Base-by-base conservation (phyloP, 805 yeast genomes). In the Soucietia sequanensis region DNA sequence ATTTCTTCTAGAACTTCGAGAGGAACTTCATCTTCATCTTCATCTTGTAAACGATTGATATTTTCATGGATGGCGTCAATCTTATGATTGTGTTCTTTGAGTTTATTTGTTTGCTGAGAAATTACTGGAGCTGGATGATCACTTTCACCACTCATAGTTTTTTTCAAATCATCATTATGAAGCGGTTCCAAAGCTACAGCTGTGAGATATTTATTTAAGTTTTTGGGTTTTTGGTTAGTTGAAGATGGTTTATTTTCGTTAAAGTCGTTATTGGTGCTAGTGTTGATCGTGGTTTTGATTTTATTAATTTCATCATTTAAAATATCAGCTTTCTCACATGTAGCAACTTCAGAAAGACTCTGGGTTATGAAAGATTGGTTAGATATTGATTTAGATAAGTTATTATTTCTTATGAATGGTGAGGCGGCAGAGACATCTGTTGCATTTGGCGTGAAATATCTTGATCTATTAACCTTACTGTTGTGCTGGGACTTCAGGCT, bases 1-100 rank as follows among this genome's bases (percentile, higher is more conserved):
- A 81, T 77, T 43, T 81, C 88, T 40, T 73, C 79, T 22, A 73
- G 56, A 3, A 77, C 73, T 33, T 75, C 81, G 2, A 65, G 53
- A 2, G 81, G 68, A 1, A 77, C 67, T 37, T 74, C 78, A 28
- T 70, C 75, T 12, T 70, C 75, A 9, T 58, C 59, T 38, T 50
- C 56, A 12, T 42, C 50, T 23, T 37, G 31, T 23, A 15, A 18
- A 4, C 23, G 16, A 6, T 10, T 16, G 15, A 18, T 26, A 10
- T 12, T n/a, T 6, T 13, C 21, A 7, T 11, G 18, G 10, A 11
- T 8, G 31, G 17, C 24, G 34, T 15, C 24, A 22, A 22, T n/a
- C n/a, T n/a, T n/a, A n/a, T n/a, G n/a, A n/a, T n/a, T n/a, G n/a
- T n/a, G n/a, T n/a, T n/a, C n/a, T n/a, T n/a, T n/a, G n/a, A n/a